Conservation (phyloP, 2,329 filamentous ascomycete species). For the Cladophialophora psammophila region DNA sequence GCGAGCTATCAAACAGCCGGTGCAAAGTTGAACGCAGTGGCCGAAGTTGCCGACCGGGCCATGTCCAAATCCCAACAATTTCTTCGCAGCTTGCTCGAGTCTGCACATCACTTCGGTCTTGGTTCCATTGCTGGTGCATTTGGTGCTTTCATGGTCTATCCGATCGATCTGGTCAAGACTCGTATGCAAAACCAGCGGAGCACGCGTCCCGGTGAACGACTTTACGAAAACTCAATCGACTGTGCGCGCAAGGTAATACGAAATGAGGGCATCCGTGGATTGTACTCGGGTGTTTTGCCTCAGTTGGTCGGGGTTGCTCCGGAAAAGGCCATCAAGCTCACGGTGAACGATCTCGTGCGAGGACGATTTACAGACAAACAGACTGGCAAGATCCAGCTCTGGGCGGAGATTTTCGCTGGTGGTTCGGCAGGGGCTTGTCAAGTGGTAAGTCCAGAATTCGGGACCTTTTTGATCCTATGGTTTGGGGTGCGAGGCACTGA, state of each 20-base stretch:
- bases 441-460: constrained; percentile 73
- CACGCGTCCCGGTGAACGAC: constrained; percentile 78
- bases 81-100: constrained; percentile 73
- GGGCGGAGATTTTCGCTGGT: constrained; percentile 83
- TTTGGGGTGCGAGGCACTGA: constrained; percentile 12
- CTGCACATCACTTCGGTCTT: constrained; percentile 86
- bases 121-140: constrained; percentile 94
- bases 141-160: constrained; percentile 99
- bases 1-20: constrained; percentile 80
- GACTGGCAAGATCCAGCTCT: constrained; percentile 73
- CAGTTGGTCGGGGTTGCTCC: constrained; percentile 98
- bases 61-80: constrained; percentile 65
- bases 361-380: constrained; percentile 75
- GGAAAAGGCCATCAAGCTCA: constrained; percentile 99
- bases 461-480: constrained; percentile 16
- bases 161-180: constrained; percentile 98
- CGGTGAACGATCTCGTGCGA: constrained; percentile 93
- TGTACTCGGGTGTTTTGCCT: constrained; percentile 94
- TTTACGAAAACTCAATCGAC: constrained; percentile 98
- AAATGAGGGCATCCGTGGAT: constrained; percentile 86
- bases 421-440: constrained; percentile 90
- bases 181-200: constrained; percentile 96
- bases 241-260: constrained; percentile 91
- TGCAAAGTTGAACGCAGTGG: constrained; percentile 55
- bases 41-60: constrained; percentile 56